Base-by-base conservation (phyloP, 2,329 filamentous ascomycete species). In the Fusarium robinianum region DNA sequence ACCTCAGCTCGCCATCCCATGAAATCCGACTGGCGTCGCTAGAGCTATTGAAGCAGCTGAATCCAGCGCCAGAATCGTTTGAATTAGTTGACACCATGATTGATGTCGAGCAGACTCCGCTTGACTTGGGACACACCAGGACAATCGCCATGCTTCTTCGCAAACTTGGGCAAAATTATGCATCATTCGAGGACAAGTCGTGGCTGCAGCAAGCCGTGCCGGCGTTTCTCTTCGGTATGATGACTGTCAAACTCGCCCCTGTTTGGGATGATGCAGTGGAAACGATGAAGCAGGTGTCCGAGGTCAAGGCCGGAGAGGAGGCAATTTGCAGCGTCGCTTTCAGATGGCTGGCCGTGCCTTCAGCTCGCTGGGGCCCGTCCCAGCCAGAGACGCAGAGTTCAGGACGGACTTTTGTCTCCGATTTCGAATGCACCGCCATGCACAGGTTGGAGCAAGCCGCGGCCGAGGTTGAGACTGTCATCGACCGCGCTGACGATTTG, bases 351-450 rank as follows among this genome's bases (percentile, higher is more conserved):
- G 72, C 79, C 25, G 68, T 76, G 4, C 71, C 79, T 2, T 83
- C 81, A 3, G 71, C 77, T 27, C 71, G 75, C 33, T 81, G 79
- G 74, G 72, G 72, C 2, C 73, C 76, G 0, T 66, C 73, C 2
- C 58, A 61, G 5, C 45, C 63, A 5, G 66, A 68, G n/a, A 63
- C 61, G 11, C 58, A 67, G 11, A 63, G 65, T 17, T 53, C 68
- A 3, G 61, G 61, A 17, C 70, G 66, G 10, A 62, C 62, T 3
- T 71, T 75, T 18, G 61, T 81, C 19, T 89, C 84, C 1, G 83
- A 94, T 55, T 99, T 96, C 56, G 85, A 95, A 65, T 97, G 92
- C 64, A 85, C 83, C 14, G 90, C 94, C 55, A 65, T 92, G 23
- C 74, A 75, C 22, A 77, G 74, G 19, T 68, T 95, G 2, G 71